Evolutionary conservation across 2,329 filamentous ascomycete species (phyloP).

Genomic region (Arthrobotrys sphaeroides): DNA sequence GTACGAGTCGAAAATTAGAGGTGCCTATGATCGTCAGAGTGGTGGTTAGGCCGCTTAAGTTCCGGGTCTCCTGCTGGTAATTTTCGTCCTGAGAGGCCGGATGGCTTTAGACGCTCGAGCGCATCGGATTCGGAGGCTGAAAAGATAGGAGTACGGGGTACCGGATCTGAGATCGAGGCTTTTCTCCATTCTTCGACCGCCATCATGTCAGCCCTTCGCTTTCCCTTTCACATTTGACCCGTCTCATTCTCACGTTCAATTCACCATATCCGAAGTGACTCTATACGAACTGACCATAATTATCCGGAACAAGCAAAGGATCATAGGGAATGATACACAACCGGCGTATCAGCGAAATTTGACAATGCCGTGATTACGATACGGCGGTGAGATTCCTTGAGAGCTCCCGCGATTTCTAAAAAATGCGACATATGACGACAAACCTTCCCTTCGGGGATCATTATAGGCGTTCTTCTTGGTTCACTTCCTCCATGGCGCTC

Average conservation of each 20-base stretch:
- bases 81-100: neutral
- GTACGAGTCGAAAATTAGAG: slow-evolving; percentile 21
- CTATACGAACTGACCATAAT: slow-evolving; percentile 9
- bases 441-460: slow-evolving; percentile 53
- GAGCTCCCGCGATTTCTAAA: slow-evolving; percentile 27
- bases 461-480: slow-evolving; percentile 34
- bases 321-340: neutral
- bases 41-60: slow-evolving; percentile 7
- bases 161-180: neutral
- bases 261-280: neutral
- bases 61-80: neutral
- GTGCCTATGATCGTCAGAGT: neutral
- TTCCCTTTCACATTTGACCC: neutral
- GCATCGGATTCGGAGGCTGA: slow-evolving; percentile 10
- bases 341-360: slow-evolving; percentile 37
- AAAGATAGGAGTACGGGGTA: slow-evolving; percentile 2
- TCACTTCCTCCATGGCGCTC: slow-evolving; percentile 22
- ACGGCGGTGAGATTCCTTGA: slow-evolving; percentile 42
- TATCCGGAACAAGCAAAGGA: slow-evolving; percentile 46
- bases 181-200: neutral
- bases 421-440: slow-evolving; percentile 23
- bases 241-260: slow-evolving; percentile 13
- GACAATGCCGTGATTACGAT: slow-evolving; percentile 36
- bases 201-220: neutral
- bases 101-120: slow-evolving; percentile 4